Base-by-base conservation (phyloP, 805 yeast genomes). In the Sugiyamaella lignohabitans region DNA sequence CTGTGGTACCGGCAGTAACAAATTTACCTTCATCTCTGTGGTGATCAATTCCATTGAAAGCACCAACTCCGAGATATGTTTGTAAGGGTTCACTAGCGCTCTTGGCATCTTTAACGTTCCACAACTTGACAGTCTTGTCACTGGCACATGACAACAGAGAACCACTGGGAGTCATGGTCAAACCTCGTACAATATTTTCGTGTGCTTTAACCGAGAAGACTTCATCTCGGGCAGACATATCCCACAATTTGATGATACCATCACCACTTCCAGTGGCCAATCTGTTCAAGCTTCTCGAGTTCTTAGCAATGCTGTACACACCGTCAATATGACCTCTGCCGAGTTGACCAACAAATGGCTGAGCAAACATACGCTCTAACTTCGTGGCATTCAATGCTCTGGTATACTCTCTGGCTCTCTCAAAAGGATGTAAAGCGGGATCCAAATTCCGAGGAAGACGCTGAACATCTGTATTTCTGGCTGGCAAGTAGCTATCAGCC, bases 311-410 rank as follows among this genome's bases (percentile, higher is more conserved):
- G 16, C 82, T 71, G 65, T 93, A 91, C 11, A 93, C 87, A 49
- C 97, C 98, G 62, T 93, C 98, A 48, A 91, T 71, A 61, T 94
- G 98, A 5, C 98, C 98, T 51, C 78, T 76, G 2, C 99, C 99
- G 32, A 93, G 68, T 62, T 93, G 98, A 1, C 95, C 96, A 18
- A 94, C 74, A 65, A 93, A 93, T 2, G 99, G 99, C 61, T 89
- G 89, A 0, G 99, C 98, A 75, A 93, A 93, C 85, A 93, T 83
- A 55, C 97, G 76, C 62, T 91, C 98, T 68, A 93, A 65, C 63
- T 93, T 93, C 14, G 98, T 89, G 22, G 98, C 98, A 47, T 87
- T 91, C 45, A 93, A 68, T 0, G 98, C 98, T 55, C 89, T 78
- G 17, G 97, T 86, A 60, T 93, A 93, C 66, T 93, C 98, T 61